Evolutionary conservation across 1,284 basidiomycete species (phyloP).

Genomic region (Neolentinus lepideus): DNA sequence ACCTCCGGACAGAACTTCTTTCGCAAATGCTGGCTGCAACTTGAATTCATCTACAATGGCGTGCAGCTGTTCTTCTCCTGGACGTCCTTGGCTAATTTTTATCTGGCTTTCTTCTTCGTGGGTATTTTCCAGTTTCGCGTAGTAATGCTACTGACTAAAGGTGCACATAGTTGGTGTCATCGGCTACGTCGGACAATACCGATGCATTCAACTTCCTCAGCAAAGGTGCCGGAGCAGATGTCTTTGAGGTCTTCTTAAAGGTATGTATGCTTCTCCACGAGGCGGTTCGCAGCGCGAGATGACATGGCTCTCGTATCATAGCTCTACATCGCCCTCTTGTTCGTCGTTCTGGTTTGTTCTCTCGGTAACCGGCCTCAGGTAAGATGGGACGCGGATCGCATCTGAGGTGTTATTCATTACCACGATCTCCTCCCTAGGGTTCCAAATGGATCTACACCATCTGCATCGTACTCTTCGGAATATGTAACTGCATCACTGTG

Average conservation of each 20-base stretch:
- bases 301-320: constrained; percentile 20
- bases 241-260: constrained; percentile 82
- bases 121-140: constrained; percentile 18
- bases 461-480: constrained; percentile 67
- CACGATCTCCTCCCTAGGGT: constrained; percentile 34
- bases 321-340: constrained; percentile 71
- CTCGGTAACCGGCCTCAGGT: constrained; percentile 83
- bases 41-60: constrained; percentile 82
- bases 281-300: constrained; percentile 8
- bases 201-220: constrained; percentile 80
- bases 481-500: constrained; percentile 72
- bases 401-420: background rate
- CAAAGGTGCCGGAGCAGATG: constrained; percentile 61
- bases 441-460: constrained; percentile 80
- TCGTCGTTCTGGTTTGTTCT: constrained; percentile 73
- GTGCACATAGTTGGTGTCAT: constrained; percentile 54
- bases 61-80: constrained; percentile 79
- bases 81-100: constrained; percentile 79
- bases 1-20: constrained; percentile 86
- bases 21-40: constrained; percentile 70
- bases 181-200: constrained; percentile 52
- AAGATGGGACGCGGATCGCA: constrained; percentile 8
- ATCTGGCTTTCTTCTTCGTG: constrained; percentile 80
- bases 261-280: constrained; percentile 22
- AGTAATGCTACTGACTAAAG: background rate